A percentile compares a stretch with the other conserved stretches of the same genome.
phyloP scores from a whole-genome alignment of 768 basidiomycete species.

The Pleurotus cornucopiae region DNA sequence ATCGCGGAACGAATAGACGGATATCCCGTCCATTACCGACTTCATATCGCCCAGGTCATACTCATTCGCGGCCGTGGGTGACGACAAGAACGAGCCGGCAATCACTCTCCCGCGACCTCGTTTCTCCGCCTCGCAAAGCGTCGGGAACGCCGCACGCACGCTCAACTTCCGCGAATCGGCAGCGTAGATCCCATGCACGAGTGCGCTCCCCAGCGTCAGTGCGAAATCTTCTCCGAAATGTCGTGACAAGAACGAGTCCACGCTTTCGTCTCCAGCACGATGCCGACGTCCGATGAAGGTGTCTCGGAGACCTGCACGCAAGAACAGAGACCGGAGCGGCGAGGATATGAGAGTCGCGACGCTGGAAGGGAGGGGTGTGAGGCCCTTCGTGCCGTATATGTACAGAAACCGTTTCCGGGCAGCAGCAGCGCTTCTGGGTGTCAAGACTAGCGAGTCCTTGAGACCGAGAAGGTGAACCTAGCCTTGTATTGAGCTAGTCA shows the following conservation, averaged over 20 bases:
- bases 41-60: slow-evolving; percentile 49
- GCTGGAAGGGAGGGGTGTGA: slow-evolving; percentile 47
- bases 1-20: slow-evolving; percentile 78
- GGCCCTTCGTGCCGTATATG: slow-evolving; percentile 43
- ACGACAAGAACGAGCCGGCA: slow-evolving; percentile 42
- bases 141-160: slow-evolving; percentile 73
- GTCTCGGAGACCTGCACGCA: slow-evolving; percentile 57
- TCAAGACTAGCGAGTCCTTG: slow-evolving; percentile 54
- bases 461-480: slow-evolving; percentile 79
- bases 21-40: slow-evolving; percentile 48
- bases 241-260: slow-evolving; percentile 73
- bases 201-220: slow-evolving; percentile 67
- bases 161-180: slow-evolving; percentile 76
- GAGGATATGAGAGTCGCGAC: slow-evolving; percentile 31
- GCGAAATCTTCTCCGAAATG: slow-evolving; percentile 75
- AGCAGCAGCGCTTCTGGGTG: slow-evolving; percentile 63
- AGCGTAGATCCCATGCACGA: slow-evolving; percentile 93
- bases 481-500: slow-evolving; percentile 11
- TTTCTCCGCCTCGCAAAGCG: slow-evolving; percentile 66
- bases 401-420: slow-evolving; percentile 76
- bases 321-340: slow-evolving; percentile 37
- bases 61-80: slow-evolving; percentile 9
- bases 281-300: slow-evolving; percentile 47
- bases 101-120: slow-evolving; percentile 68
- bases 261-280: slow-evolving; percentile 60